phyloP scores from a whole-genome alignment of 768 basidiomycete species.

The Boletales sp. region DNA sequence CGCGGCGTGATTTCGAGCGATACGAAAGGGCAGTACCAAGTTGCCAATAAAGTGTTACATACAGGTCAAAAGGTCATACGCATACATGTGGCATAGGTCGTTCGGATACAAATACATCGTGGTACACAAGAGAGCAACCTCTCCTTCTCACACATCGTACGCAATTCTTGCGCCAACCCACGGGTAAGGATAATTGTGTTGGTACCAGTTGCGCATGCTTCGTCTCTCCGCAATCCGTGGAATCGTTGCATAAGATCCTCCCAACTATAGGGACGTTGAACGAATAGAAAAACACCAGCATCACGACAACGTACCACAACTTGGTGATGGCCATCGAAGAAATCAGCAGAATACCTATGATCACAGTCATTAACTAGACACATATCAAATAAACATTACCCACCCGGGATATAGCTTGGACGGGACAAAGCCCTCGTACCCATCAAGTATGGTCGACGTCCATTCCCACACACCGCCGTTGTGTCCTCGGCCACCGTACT shows the following conservation, averaged over 20 bases:
- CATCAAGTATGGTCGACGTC: constrained; percentile 79
- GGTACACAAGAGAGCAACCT: neutral
- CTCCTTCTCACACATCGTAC: constrained; percentile 40
- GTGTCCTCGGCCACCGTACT: constrained; percentile 54
- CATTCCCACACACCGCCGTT: constrained; percentile 99
- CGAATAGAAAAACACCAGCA: neutral
- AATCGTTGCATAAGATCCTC: constrained; percentile 85
- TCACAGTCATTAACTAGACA: neutral
- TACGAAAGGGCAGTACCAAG: too few relatives aligned
- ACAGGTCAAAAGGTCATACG: neutral
- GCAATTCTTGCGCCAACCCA: constrained; percentile 77
- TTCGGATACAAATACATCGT: constrained; percentile 4
- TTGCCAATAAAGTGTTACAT: too few relatives aligned
- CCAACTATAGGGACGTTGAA: constrained; percentile 51
- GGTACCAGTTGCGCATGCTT: constrained; percentile 87
- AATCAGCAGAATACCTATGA: constrained; percentile 75
- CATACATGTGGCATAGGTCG: neutral
- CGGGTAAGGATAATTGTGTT: constrained; percentile 84
- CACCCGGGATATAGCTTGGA: constrained; percentile 87
- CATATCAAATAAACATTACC: constrained; percentile 4
- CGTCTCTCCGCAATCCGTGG: constrained; percentile 76
- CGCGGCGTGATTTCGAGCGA: too few relatives aligned
- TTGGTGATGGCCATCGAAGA: constrained; percentile 84
- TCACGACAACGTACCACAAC: constrained; percentile 66
- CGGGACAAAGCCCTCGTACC: constrained; percentile 68